phyloP scores from a whole-genome alignment of 2,329 filamentous ascomycete genomes.

The Talaromyces albobiverticillius region DNA sequence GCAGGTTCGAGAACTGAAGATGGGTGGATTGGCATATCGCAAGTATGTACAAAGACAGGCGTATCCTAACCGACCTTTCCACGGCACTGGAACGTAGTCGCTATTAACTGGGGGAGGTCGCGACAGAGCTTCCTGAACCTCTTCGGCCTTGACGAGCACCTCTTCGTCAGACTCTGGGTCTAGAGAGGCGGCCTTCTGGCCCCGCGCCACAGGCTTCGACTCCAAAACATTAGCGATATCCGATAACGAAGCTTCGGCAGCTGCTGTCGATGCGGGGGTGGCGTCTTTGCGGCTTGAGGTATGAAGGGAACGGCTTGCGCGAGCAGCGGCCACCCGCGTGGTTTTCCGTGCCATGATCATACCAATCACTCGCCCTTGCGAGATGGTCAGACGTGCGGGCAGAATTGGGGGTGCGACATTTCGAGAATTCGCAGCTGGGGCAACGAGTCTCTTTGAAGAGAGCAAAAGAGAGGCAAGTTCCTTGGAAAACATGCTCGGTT shows the following conservation, averaged over 20 bases:
- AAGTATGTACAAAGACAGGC: slow-evolving; percentile 93
- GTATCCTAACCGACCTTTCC: slow-evolving; percentile 87
- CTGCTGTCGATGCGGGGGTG: not conserved
- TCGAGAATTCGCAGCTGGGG: slow-evolving; percentile 9
- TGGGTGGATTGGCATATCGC: slow-evolving; percentile 72
- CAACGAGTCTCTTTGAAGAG: slow-evolving; percentile 1
- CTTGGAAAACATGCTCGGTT: slow-evolving; percentile 7
- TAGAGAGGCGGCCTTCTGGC: slow-evolving; percentile 22
- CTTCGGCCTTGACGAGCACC: slow-evolving; percentile 52
- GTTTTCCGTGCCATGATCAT: slow-evolving; percentile 12
- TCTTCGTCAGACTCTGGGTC: slow-evolving; percentile 57
- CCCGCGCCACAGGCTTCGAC: slow-evolving; percentile 15
- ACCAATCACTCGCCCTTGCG: not conserved
- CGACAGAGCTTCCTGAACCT: slow-evolving; percentile 57
- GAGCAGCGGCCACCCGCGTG: slow-evolving; percentile 8
- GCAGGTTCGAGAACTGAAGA: slow-evolving; percentile 89
- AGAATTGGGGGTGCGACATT: not conserved
- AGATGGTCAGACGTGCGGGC: not conserved
- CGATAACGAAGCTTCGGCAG: slow-evolving; percentile 19
- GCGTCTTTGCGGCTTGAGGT: slow-evolving; percentile 3
- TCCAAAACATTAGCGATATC: slow-evolving; percentile 29
- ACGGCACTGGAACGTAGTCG: slow-evolving; percentile 77
- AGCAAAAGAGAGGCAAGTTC: slow-evolving; percentile 3
- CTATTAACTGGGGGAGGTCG: slow-evolving; percentile 79
- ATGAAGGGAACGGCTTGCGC: slow-evolving; percentile 12